These are phyloP conservation scores for Tetrahymena thermophila DNA, from an alignment of 73 alveolate species.

Conservation along the genomic window DNA sequence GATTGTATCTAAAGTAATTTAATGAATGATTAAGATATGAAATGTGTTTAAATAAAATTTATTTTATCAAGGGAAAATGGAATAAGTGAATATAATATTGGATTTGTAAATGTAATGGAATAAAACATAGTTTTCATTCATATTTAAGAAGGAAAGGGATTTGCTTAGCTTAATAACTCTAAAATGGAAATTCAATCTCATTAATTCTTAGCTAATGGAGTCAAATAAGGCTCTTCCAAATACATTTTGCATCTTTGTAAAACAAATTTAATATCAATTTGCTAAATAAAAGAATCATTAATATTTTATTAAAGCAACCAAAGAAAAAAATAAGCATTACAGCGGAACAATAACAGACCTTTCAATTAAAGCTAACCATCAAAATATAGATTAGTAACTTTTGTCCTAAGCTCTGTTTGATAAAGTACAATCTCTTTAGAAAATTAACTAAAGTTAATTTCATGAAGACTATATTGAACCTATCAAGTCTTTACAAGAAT, in stretches of 20 bases:
- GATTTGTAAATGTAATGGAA: not conserved
- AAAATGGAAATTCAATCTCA: not conserved
- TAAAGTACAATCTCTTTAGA: not conserved
- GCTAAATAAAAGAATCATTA: not conserved
- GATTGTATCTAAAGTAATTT: not conserved
- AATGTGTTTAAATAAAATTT: not conserved
- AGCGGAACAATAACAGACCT: not conserved
- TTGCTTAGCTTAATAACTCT: not conserved
- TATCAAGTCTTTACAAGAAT: not conserved
- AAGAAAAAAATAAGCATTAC: not conserved
- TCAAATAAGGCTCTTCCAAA: not conserved
- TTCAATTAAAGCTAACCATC: not conserved
- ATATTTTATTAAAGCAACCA: not conserved
- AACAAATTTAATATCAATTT: too few relatives aligned
- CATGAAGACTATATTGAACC: not conserved
- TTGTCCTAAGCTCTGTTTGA: not conserved
- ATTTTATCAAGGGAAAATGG: not conserved
- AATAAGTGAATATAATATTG: not conserved
- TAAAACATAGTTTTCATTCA: not conserved
- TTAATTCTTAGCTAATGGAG: not conserved
- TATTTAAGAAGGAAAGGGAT: not conserved
- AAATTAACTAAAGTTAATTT: not conserved
- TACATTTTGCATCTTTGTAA: not conserved
- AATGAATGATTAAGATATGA: not conserved
- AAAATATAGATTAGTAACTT: not conserved